These are phyloP conservation scores for Rhodotorula babjevae DNA, from an alignment of 768 basidiomycete species.

Conservation along the genomic window DNA sequence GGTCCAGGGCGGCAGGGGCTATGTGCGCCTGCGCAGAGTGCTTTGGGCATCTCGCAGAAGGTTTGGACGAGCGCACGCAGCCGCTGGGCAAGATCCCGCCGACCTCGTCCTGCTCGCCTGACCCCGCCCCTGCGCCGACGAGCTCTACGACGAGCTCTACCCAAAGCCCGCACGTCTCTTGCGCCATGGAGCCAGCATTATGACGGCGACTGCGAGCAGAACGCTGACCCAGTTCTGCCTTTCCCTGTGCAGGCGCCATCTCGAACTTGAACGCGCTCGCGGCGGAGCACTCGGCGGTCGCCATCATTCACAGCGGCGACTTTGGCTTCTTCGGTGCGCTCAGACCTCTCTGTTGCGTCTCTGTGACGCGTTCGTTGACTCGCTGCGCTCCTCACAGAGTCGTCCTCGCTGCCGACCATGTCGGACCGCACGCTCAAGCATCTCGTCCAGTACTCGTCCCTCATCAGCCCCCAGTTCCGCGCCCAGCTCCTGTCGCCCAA, in stretches of 20 bases:
- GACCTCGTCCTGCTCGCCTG: too few species aligned
- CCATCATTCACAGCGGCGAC: constrained; percentile 95
- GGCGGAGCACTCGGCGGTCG: constrained; percentile 77
- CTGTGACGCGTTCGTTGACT: not conserved
- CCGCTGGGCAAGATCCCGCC: too few species aligned
- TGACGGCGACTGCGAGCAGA: too few species aligned
- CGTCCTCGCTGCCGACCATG: constrained; percentile 75
- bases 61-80: too few species aligned
- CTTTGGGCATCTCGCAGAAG: too few species aligned
- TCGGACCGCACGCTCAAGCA: constrained; percentile 92
- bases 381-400: constrained; percentile 52
- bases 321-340: constrained; percentile 91
- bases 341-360: too few species aligned
- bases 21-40: too few species aligned
- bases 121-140: too few species aligned
- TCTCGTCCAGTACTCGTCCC: constrained; percentile 90
- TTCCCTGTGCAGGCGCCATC: constrained; percentile 57
- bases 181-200: too few species aligned
- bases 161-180: too few species aligned
- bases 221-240: not conserved
- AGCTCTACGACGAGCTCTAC: too few species aligned
- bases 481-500: constrained; percentile 34
- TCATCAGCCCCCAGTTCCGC: constrained; percentile 73
- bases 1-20: too few species aligned
- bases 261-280: constrained; percentile 87